These are phyloP conservation scores for Ophiostoma australiae DNA, from an alignment of 2,329 filamentous ascomycete genomes.

Conservation along the genomic window DNA sequence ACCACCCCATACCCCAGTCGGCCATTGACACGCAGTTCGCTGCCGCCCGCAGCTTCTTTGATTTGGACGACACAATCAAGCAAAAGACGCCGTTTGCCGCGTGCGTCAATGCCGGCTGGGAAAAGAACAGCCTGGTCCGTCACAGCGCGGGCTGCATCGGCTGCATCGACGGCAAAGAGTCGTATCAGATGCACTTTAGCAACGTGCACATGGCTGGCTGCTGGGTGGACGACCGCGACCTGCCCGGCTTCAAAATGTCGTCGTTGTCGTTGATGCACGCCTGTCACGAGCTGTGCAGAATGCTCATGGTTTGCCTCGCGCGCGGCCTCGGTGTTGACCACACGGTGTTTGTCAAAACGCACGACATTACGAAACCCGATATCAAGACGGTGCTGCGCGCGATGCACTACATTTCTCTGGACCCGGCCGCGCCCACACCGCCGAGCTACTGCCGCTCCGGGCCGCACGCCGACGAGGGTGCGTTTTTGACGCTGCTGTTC, in stretches of 20 bases:
- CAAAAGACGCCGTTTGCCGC: not conserved
- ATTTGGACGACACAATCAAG: not conserved
- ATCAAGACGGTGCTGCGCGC: not conserved
- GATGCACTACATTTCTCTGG: not conserved
- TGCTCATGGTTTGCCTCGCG: not conserved
- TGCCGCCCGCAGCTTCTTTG: not conserved
- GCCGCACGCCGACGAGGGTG: constrained; percentile 1
- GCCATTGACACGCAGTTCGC: not conserved
- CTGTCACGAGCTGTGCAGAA: not conserved
- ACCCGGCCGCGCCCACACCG: not conserved
- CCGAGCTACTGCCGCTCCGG: not conserved
- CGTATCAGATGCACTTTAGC: constrained; percentile 2
- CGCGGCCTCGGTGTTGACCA: not conserved
- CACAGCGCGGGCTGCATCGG: not conserved
- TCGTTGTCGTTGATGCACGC: not conserved
- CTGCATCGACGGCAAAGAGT: not conserved
- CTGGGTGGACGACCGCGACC: not conserved
- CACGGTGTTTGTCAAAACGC: not conserved
- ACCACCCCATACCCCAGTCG: not conserved
- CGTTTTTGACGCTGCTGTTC: not conserved
- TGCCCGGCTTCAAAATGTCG: not conserved
- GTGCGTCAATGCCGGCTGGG: not conserved
- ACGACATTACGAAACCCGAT: not conserved
- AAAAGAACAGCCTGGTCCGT: not conserved
- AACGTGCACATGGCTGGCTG: not conserved